Evolutionary conservation across 371 early-diverging fungal species (phyloP), one percentile per base, ranked within the genome.

Genomic region (Lichtheimia hyalospora): DNA sequence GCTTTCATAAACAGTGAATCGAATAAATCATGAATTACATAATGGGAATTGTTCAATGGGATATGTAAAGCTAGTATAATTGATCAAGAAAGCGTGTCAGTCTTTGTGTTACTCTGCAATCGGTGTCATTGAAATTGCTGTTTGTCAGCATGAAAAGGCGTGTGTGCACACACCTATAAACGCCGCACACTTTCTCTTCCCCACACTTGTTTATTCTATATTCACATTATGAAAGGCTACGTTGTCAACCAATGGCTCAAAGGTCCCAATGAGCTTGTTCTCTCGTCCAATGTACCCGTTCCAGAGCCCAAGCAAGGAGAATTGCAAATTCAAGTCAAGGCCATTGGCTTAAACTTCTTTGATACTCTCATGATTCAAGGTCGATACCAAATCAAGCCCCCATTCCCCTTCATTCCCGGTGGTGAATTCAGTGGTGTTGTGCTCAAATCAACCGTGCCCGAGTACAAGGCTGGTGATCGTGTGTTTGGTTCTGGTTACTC

Each of bases 351-450:
- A 57, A 93, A 92, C 77, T 95, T 91, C 66, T 92, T 90, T 59
- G 95, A 95, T 60, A 90, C 90, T 43, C 82, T 94, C 20, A 84
- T 89, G 87, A 83, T 86, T 14, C 89, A 92, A 69, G 94, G 94
- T 65, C 87, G 88, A 55, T 92, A 94, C 66, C 94, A 95, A 71
- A 72, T 86, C 61, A 89, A 86, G 58, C 94, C 93, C 10, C 84
- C 86, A 49, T 83, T 90, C 52, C 94, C 94, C 12, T 94, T 93
- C 66, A 81, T 89, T 6, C 92, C 92, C 1, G 96, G 96, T 14
- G 85, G 85, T 52, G 93, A 94, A 72, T 74, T 74, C 54, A 58
- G 68, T 50, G 81, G 81, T 34, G 58, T 77, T 14, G 81, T 77
- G 0, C 34, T 70, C 24, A 71, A 81, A 52, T 74, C 78, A 0